phyloP scores from a whole-genome alignment of 768 basidiomycete genomes.

The Imleria badia region DNA sequence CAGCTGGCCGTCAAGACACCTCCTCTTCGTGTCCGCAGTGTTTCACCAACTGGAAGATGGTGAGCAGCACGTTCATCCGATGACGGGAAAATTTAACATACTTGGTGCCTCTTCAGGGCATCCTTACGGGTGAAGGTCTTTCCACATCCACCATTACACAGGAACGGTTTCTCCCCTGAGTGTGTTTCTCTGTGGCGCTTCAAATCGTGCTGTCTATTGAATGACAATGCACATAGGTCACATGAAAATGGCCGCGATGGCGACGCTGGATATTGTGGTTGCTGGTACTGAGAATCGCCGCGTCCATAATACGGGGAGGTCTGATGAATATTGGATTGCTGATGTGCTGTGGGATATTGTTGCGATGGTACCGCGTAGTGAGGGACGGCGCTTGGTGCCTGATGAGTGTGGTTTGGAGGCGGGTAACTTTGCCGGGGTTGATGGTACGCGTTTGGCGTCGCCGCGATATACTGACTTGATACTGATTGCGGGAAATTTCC shows the following conservation, averaged over 20 bases:
- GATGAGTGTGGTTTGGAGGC: constrained; percentile 26
- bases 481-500: constrained; percentile 12
- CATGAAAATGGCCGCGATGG: constrained; percentile 64
- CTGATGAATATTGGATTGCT: constrained; percentile 15
- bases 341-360: constrained; percentile 29
- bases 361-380: constrained; percentile 30
- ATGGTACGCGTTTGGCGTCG: constrained; percentile 18
- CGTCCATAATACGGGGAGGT: constrained; percentile 40
- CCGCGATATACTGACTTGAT: constrained; percentile 22
- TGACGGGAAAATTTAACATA: constrained; percentile 30
- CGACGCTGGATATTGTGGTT: constrained; percentile 55
- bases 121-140: constrained; percentile 89
- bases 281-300: constrained; percentile 21
- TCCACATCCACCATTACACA: constrained; percentile 81
- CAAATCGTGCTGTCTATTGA: constrained; percentile 83
- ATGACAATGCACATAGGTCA: constrained; percentile 75
- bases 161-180: constrained; percentile 81
- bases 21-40: constrained; percentile 72
- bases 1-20: constrained; percentile 22
- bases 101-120: constrained; percentile 85
- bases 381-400: constrained; percentile 36
- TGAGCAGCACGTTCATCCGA: constrained; percentile 14
- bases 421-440: constrained; percentile 29
- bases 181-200: constrained; percentile 85
- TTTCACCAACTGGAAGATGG: constrained; percentile 61